phyloP scores from a whole-genome alignment of 208 protist genomes.

The Borovskyia barvae region DNA sequence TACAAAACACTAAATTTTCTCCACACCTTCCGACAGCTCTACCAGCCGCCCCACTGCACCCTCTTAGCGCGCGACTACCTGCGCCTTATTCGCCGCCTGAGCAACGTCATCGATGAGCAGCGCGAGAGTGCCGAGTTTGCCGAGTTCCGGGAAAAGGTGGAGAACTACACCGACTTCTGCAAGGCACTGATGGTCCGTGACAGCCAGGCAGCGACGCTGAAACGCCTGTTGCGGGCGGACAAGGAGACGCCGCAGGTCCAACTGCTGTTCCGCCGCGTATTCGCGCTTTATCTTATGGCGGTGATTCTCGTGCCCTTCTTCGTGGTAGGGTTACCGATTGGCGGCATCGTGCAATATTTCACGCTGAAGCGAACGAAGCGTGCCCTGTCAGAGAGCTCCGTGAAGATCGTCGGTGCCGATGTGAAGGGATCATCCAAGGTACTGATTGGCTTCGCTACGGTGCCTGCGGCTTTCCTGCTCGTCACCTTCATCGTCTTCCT shows the following conservation, averaged over 20 bases:
- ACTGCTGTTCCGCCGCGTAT: slow-evolving; percentile 66
- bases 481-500: slow-evolving; percentile 59
- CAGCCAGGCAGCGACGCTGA: slow-evolving; percentile 83
- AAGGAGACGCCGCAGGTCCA: slow-evolving; percentile 52
- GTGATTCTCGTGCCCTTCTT: slow-evolving; percentile 85
- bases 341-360: slow-evolving; percentile 53
- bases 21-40: slow-evolving; percentile 87
- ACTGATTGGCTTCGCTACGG: slow-evolving; percentile 57
- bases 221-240: slow-evolving; percentile 51
- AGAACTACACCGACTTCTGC: slow-evolving; percentile 84
- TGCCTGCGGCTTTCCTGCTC: slow-evolving; percentile 59
- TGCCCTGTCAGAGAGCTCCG: slow-evolving; percentile 75
- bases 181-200: slow-evolving; percentile 80
- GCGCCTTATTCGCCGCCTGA: slow-evolving; percentile 80
- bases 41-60: slow-evolving; percentile 80
- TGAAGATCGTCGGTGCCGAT: slow-evolving; percentile 90
- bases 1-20: slow-evolving; percentile 88
- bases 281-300: slow-evolving; percentile 75
- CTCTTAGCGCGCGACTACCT: slow-evolving; percentile 80
- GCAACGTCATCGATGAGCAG: slow-evolving; percentile 66
- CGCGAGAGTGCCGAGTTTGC: slow-evolving; percentile 59
- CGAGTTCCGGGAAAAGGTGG: slow-evolving; percentile 71
- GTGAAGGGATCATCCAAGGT: slow-evolving; percentile 91
- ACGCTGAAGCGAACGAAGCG: slow-evolving; percentile 49
- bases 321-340: slow-evolving; percentile 76